Percentiles rank a stretch among this genome's conserved stretches.
Evolutionary conservation across 306 rosid genomes (phyloP).

Genomic region (Pyrus betulifolia): DNA sequence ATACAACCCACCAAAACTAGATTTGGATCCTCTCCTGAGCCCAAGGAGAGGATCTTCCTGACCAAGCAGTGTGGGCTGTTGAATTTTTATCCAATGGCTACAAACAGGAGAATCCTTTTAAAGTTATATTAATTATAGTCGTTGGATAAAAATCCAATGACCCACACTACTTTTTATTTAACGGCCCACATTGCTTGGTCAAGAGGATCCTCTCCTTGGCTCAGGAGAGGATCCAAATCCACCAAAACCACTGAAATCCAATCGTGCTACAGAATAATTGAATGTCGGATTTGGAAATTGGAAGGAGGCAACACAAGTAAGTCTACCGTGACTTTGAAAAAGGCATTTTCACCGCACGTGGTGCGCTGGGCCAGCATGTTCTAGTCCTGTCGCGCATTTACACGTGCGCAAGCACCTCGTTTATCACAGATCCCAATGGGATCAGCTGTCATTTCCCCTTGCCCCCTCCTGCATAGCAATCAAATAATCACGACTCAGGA

Average conservation of each 20-base stretch:
- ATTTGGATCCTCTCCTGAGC: too few relatives aligned
- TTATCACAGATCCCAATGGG: constrained; percentile 37
- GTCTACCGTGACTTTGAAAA: background rate
- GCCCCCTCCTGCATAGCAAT: constrained; percentile 40
- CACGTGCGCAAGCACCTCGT: constrained; percentile 52
- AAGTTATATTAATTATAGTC: too few relatives aligned
- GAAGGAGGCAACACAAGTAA: background rate
- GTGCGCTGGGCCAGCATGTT: constrained; percentile 43
- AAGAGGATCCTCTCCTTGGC: too few relatives aligned
- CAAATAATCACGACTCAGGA: constrained; percentile 25
- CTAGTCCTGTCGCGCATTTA: constrained; percentile 50
- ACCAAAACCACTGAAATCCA: background rate
- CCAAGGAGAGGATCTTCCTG: too few relatives aligned
- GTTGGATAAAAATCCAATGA: too few relatives aligned
- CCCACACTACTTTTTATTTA: too few relatives aligned
- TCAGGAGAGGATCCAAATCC: too few relatives aligned
- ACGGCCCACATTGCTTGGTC: too few relatives aligned
- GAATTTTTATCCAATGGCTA: too few relatives aligned
- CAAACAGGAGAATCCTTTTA: too few relatives aligned
- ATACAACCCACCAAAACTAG: background rate
- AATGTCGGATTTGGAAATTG: background rate
- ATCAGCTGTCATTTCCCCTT: constrained; percentile 31
- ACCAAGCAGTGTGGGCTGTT: too few relatives aligned
- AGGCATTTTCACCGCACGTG: constrained; percentile 56
- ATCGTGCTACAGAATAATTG: background rate